Evolutionary conservation across 139 green algal genomes (phyloP).

Genomic region (Chlorella sp.): DNA sequence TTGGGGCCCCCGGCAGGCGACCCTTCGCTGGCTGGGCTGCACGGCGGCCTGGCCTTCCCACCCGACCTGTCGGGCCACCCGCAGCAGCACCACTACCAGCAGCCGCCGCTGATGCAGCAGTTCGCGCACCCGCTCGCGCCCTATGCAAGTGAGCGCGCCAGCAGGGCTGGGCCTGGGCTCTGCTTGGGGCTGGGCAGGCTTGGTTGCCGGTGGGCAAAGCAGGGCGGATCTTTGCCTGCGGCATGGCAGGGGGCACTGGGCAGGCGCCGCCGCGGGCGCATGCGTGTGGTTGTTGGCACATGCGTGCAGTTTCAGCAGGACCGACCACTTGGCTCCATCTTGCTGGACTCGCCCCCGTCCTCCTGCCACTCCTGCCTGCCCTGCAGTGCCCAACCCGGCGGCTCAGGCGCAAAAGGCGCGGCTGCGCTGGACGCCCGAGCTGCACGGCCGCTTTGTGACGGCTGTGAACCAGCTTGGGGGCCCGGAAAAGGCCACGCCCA

Average conservation of each 20-base stretch:
- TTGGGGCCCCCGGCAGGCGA: not conserved
- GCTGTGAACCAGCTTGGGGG: slow-evolving; percentile 73
- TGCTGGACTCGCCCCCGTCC: not conserved
- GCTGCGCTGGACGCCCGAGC: slow-evolving; percentile 79
- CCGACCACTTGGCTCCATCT: not conserved
- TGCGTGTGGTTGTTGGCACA: not conserved
- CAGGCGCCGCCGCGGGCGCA: too few species aligned
- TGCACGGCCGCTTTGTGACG: slow-evolving; percentile 76
- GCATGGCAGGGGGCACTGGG: too few species aligned
- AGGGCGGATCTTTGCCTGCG: not conserved
- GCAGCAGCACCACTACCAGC: slow-evolving; percentile 28
- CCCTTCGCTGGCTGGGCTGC: not conserved
- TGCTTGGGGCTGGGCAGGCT: not conserved
- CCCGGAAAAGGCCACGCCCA: slow-evolving; percentile 61
- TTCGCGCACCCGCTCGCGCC: slow-evolving; percentile 10
- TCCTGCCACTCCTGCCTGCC: not conserved
- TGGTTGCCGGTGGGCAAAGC: not conserved
- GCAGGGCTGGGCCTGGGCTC: not conserved
- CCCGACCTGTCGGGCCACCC: slow-evolving; percentile 12
- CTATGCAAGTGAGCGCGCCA: not conserved
- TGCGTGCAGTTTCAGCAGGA: not conserved
- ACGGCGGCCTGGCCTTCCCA: not conserved
- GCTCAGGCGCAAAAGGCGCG: slow-evolving; percentile 48
- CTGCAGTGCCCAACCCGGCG: not conserved
- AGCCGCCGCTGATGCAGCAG: slow-evolving; percentile 24